These are phyloP conservation scores for Salix brachista DNA, from an alignment of 345 rosid genomes.

Conservation along the genomic window DNA sequence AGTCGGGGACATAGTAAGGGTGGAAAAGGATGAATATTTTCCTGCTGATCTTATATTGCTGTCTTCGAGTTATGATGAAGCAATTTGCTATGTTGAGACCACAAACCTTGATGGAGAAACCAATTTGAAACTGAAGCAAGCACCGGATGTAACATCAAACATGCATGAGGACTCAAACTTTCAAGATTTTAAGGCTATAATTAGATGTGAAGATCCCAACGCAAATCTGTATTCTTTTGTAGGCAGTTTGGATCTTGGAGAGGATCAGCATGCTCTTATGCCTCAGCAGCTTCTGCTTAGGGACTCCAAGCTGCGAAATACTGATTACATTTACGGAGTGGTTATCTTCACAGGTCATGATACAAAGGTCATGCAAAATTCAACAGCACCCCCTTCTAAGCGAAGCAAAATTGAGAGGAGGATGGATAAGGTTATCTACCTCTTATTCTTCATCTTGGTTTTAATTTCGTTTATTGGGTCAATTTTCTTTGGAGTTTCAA, in stretches of 20 bases:
- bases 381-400: conserved; percentile 90
- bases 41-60: conserved; percentile 92
- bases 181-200: conserved; percentile 53
- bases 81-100: conserved; percentile 93
- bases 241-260: conserved; percentile 64
- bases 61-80: conserved; percentile 81
- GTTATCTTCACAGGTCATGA: conserved; percentile 87
- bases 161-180: conserved; percentile 64
- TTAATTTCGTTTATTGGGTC: conserved; percentile 65
- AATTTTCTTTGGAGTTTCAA: conserved; percentile 65
- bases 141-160: conserved; percentile 55
- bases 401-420: conserved; percentile 86
- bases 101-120: conserved; percentile 97
- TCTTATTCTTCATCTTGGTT: conserved; percentile 62
- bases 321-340: conserved; percentile 75
- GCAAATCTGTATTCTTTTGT: conserved; percentile 79
- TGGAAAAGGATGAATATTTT: conserved; percentile 90
- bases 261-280: conserved; percentile 63
- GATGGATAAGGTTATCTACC: conserved; percentile 73
- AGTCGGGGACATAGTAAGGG: conserved; percentile 83
- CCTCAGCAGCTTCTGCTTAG: conserved; percentile 92
- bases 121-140: conserved; percentile 81
- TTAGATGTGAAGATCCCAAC: conserved; percentile 93
- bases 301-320: conserved; percentile 85
- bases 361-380: conserved; percentile 90